These are phyloP conservation scores for Coemansia sp. DNA, from an alignment of 192 early-diverging fungal genomes.

Conservation along the genomic window DNA sequence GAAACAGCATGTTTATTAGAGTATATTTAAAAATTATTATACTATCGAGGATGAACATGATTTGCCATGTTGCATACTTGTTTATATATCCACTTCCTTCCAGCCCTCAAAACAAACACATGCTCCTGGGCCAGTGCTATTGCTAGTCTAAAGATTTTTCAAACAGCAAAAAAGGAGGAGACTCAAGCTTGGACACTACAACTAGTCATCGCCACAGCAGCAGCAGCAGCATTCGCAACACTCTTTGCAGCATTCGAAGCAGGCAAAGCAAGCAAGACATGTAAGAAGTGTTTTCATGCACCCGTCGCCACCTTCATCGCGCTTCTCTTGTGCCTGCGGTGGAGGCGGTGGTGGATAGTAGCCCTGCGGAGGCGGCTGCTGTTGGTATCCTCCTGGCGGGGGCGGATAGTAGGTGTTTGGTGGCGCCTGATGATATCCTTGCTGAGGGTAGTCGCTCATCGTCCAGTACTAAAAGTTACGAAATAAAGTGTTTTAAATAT, in stretches of 20 bases:
- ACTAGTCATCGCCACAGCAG: slow-evolving; percentile 2
- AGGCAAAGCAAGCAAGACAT: background rate
- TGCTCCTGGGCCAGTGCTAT: too few species aligned
- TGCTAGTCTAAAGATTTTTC: too few species aligned
- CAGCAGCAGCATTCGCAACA: slow-evolving; percentile 9
- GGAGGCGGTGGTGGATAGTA: background rate
- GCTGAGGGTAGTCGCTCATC: too few species aligned
- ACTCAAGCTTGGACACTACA: background rate
- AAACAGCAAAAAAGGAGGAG: background rate
- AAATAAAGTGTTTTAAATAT: too few species aligned
- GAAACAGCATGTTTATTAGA: too few species aligned
- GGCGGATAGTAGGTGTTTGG: background rate
- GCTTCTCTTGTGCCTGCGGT: background rate
- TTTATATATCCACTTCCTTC: too few species aligned
- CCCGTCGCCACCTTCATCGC: background rate
- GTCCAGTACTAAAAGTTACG: too few species aligned
- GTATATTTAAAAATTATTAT: too few species aligned
- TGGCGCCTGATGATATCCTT: background rate
- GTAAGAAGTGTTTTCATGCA: background rate
- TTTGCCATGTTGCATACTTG: too few species aligned
- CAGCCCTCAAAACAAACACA: too few species aligned
- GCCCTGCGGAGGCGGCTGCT: background rate
- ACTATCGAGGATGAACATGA: too few species aligned
- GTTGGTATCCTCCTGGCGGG: slow-evolving; percentile 2
- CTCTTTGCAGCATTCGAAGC: slow-evolving; percentile 5